Conservation (phyloP, 768 basidiomycete genomes). For the Hygrophoropsis aurantiaca region DNA sequence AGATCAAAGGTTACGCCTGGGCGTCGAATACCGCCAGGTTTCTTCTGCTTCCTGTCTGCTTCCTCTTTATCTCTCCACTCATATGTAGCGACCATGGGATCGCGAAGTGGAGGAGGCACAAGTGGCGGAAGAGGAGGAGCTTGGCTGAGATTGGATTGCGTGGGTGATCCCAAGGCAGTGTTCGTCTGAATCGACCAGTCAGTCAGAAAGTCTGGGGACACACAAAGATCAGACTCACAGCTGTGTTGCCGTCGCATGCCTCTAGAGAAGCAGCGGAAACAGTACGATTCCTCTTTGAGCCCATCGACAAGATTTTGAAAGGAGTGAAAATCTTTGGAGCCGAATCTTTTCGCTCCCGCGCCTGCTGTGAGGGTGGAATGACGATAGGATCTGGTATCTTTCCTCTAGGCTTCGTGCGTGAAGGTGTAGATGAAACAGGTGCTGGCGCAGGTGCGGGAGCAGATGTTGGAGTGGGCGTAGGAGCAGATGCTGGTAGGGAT, state of each 20-base stretch:
- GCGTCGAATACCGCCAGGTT: slow-evolving; percentile 41
- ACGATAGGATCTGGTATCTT: slow-evolving; percentile 19
- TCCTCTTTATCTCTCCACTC: slow-evolving; percentile 74
- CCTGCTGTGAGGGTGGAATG: slow-evolving; percentile 31
- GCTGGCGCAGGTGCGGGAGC: slow-evolving; percentile 1
- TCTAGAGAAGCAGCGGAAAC: slow-evolving; percentile 76
- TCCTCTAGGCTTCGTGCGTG: slow-evolving; percentile 16
- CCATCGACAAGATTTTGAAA: slow-evolving; percentile 55
- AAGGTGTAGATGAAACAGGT: slow-evolving; percentile 5
- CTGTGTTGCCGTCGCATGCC: slow-evolving; percentile 71
- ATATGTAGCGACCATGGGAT: slow-evolving; percentile 60
- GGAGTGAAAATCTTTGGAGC: slow-evolving; percentile 55
- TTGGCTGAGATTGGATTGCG: slow-evolving; percentile 64
- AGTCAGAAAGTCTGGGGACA: slow-evolving; percentile 3
- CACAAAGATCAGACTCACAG: slow-evolving; percentile 48
- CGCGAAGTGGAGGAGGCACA: slow-evolving; percentile 57
- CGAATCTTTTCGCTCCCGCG: slow-evolving; percentile 38
- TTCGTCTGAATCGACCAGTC: slow-evolving; percentile 45
- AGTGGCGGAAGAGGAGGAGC: slow-evolving; percentile 44
- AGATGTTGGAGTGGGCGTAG: neutral
- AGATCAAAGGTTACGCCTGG: slow-evolving; percentile 71
- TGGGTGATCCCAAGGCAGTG: slow-evolving; percentile 75
- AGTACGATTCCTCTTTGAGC: slow-evolving; percentile 58
- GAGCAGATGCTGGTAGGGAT: slow-evolving; percentile 2
- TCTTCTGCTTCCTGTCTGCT: slow-evolving; percentile 42